A percentile compares a stretch with the other conserved stretches of the same genome.
These are phyloP conservation scores for Pulicaria dysenterica DNA, from an alignment of 129 eudicot genomes.

Conservation along the genomic window DNA sequence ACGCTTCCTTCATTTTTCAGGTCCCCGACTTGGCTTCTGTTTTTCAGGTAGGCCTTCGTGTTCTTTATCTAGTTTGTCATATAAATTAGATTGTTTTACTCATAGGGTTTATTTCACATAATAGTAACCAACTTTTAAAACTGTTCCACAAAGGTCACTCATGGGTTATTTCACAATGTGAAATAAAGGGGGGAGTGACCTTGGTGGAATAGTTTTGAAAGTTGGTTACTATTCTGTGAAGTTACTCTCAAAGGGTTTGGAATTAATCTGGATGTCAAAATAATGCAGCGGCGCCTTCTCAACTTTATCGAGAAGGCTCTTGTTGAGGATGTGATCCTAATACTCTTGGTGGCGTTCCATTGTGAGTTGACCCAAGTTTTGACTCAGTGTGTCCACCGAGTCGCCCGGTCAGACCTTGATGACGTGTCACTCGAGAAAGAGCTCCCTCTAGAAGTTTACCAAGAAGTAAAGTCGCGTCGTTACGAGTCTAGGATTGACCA, in stretches of 20 bases:
- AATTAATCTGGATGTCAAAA: not conserved
- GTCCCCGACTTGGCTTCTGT: conserved; percentile 62
- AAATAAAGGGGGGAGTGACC: no score
- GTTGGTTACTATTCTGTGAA: no score
- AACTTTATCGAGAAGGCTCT: conserved; percentile 67
- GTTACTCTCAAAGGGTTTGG: not conserved
- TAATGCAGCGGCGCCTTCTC: conserved; percentile 65
- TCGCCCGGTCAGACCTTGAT: conserved; percentile 67
- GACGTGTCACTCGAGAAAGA: conserved; percentile 56
- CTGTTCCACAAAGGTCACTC: no score
- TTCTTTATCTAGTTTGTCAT: conserved; percentile 15
- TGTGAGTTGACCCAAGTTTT: conserved; percentile 51
- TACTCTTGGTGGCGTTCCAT: conserved; percentile 58
- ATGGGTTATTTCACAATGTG: no score
- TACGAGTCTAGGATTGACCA: conserved; percentile 22
- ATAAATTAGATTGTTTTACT: no score
- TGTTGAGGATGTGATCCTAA: conserved; percentile 72
- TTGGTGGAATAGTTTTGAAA: no score
- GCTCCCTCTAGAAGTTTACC: conserved; percentile 48
- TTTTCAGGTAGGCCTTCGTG: conserved; percentile 50
- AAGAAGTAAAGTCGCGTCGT: conserved; percentile 47
- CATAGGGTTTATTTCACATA: no score
- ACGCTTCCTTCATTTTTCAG: conserved; percentile 64
- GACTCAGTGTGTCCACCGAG: conserved; percentile 55
- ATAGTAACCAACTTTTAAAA: no score